phyloP scores from a whole-genome alignment of 73 alveolate species.

The Paramecium bursaria region DNA sequence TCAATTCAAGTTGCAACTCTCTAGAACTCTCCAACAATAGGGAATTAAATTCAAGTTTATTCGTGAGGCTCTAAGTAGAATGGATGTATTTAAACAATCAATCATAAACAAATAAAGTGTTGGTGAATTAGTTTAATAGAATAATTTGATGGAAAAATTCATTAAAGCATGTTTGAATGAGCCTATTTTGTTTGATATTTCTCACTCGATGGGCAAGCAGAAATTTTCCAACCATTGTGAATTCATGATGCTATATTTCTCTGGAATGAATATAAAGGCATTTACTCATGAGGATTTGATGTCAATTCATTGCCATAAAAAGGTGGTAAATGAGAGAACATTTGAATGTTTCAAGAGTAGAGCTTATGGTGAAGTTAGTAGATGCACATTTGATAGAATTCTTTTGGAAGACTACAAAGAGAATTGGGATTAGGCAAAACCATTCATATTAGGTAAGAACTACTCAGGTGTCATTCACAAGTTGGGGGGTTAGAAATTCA shows the following conservation, averaged over 20 bases:
- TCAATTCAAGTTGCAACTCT: constrained; percentile 16
- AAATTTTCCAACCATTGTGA: constrained; percentile 49
- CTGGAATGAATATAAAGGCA: constrained; percentile 24
- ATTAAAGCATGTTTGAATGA: constrained; percentile 33
- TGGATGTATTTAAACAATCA: constrained; percentile 29
- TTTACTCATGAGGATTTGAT: constrained; percentile 28
- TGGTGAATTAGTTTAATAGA: background rate
- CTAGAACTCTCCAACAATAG: constrained; percentile 7
- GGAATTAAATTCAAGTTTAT: constrained; percentile 21
- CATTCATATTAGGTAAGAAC: constrained; percentile 14
- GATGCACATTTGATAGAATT: background rate
- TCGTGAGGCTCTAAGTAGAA: background rate
- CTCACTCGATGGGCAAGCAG: background rate
- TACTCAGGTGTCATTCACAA: background rate
- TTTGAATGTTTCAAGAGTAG: constrained; percentile 26
- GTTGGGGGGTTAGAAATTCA: background rate
- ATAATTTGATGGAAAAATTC: background rate
- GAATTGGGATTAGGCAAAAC: constrained; percentile 56
- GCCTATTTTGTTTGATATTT: constrained; percentile 23
- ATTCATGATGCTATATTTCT: constrained; percentile 32
- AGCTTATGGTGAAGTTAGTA: background rate
- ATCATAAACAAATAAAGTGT: constrained; percentile 23
- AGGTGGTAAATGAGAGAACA: constrained; percentile 10
- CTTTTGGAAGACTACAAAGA: constrained; percentile 40
- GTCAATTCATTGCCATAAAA: constrained; percentile 49